Conservation (phyloP, 441 rosid genomes). For the Euphorbia corollata region DNA sequence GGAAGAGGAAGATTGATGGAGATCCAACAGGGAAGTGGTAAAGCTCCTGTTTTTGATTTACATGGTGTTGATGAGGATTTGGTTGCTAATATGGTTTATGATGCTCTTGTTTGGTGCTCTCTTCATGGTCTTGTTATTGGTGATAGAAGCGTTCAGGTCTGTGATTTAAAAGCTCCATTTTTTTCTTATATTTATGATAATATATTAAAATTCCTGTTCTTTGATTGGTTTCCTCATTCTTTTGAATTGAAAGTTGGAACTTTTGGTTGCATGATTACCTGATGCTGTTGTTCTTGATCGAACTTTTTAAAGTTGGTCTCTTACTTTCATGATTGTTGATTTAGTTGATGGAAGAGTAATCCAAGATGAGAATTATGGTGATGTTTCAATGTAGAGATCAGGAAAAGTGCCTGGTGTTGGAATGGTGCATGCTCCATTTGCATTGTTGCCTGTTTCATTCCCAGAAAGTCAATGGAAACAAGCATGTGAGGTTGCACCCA, state of each 20-base stretch:
- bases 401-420: conserved; percentile 89
- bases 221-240: neutral
- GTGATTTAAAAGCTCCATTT: neutral
- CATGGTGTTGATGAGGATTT: conserved; percentile 48
- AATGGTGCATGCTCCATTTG: conserved; percentile 79
- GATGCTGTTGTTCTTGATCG: neutral
- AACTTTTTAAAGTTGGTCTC: neutral
- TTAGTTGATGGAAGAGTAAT: neutral
- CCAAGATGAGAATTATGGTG: conserved; percentile 14
- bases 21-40: conserved; percentile 24
- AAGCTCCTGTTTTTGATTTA: conserved; percentile 37
- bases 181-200: no score
- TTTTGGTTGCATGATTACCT: neutral
- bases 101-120: conserved; percentile 96
- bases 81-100: conserved; percentile 63
- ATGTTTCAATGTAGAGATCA: conserved; percentile 50
- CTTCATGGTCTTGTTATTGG: conserved; percentile 92
- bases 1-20: conserved; percentile 42
- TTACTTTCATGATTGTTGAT: neutral
- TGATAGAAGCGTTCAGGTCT: conserved; percentile 62
- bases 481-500: conserved; percentile 87
- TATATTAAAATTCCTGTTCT: no score
- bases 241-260: neutral
- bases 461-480: conserved; percentile 65
- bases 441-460: conserved; percentile 68